phyloP scores from a whole-genome alignment of 1,284 basidiomycete species.

The Caloboletus firmus region DNA sequence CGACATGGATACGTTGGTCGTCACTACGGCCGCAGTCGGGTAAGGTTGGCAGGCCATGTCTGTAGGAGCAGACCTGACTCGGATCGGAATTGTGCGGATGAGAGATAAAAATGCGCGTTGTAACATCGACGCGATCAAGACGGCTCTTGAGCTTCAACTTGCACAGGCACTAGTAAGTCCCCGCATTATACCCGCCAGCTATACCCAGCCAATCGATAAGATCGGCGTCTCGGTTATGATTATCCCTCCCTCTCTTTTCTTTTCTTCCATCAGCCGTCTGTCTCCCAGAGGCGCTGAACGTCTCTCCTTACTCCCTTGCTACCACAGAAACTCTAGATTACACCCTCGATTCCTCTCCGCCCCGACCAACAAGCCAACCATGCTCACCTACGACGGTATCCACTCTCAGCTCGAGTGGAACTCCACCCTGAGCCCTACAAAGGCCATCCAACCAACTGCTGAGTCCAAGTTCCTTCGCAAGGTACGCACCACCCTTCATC shows the following conservation, averaged over 20 bases:
- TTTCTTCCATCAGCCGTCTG: constrained; percentile 20
- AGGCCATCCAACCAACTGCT: constrained; percentile 65
- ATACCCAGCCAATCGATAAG: constrained; percentile 21
- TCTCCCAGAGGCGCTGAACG: constrained; percentile 15
- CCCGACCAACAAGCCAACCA: constrained; percentile 30
- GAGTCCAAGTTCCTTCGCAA: constrained; percentile 87
- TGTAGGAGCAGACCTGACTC: background rate
- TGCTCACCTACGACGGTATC: constrained; percentile 57
- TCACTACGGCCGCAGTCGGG: background rate
- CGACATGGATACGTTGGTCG: constrained; percentile 33
- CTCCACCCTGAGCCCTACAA: constrained; percentile 73
- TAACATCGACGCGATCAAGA: background rate
- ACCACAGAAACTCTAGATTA: constrained; percentile 12
- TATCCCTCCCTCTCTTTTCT: background rate
- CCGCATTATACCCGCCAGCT: background rate
- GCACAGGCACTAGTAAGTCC: constrained; percentile 18
- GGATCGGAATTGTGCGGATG: background rate
- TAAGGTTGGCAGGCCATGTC: constrained; percentile 11
- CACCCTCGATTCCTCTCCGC: constrained; percentile 11
- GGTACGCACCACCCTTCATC: constrained; percentile 44
- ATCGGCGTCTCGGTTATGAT: constrained; percentile 15
- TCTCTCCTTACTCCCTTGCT: background rate
- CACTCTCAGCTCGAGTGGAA: constrained; percentile 91
- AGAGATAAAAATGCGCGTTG: constrained; percentile 17
- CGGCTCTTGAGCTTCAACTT: background rate